Evolutionary conservation across 1,284 basidiomycete genomes (phyloP).

Genomic region (Anthracocystis setariae): DNA sequence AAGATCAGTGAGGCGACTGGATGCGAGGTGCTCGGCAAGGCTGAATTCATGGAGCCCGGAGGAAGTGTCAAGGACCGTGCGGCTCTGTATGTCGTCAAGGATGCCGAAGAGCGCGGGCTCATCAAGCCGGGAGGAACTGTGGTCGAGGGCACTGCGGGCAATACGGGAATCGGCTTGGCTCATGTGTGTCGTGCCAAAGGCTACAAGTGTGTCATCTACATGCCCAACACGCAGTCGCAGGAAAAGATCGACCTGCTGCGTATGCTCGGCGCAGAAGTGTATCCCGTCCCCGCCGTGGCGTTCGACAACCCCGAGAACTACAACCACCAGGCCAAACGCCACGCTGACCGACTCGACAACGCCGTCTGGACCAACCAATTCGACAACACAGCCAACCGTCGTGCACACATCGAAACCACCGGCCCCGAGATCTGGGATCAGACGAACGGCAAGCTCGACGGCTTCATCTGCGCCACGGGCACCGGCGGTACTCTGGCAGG

Average conservation of each 20-base stretch:
- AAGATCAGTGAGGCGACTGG: conserved; percentile 86
- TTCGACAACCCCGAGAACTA: conserved; percentile 97
- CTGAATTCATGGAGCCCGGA: conserved; percentile 98
- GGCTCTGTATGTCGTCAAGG: conserved; percentile 85
- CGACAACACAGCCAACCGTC: conserved; percentile 88
- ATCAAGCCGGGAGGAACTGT: conserved; percentile 91
- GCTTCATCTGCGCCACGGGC: conserved; percentile 91
- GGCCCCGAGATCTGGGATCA: conserved; percentile 98
- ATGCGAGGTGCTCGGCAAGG: conserved; percentile 90
- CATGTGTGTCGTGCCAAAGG: conserved; percentile 89
- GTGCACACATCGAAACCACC: conserved; percentile 87
- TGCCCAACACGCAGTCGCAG: conserved; percentile 92
- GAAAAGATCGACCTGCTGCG: conserved; percentile 97
- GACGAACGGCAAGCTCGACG: conserved; percentile 82
- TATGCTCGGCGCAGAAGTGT: conserved; percentile 96
- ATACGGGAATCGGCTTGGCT: conserved; percentile 95
- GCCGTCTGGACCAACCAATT: conserved; percentile 99
- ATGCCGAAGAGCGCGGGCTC: conserved; percentile 83
- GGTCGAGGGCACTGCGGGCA: conserved; percentile 98
- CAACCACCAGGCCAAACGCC: conserved; percentile 95
- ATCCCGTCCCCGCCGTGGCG: conserved; percentile 93
- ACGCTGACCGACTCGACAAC: conserved; percentile 83
- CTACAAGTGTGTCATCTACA: conserved; percentile 99
- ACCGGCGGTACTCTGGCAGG: conserved; percentile 96
- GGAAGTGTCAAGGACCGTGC: conserved; percentile 98